Evolutionary conservation across 1,139 yeast genomes (phyloP).

Genomic region (Oligophagozyma castellii): DNA sequence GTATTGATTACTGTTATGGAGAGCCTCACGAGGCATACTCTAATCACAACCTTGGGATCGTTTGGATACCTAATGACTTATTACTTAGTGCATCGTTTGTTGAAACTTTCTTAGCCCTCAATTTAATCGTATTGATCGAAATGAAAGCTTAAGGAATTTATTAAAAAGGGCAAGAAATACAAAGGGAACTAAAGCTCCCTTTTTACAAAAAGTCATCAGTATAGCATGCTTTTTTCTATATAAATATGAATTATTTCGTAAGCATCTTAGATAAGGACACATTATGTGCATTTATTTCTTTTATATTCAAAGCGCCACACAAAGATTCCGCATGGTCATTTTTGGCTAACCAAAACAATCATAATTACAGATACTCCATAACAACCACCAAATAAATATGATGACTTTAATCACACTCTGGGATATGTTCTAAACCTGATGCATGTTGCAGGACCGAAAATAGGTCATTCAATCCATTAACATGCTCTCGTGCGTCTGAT

Average conservation of each 20-base stretch:
- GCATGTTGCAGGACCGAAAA: slow-evolving; percentile 33
- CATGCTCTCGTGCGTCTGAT: slow-evolving; percentile 54
- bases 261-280: not conserved
- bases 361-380: not conserved
- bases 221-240: too few relatives aligned
- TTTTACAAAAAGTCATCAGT: too few relatives aligned
- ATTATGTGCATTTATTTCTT: not conserved
- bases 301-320: not conserved
- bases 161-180: too few relatives aligned
- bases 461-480: slow-evolving; percentile 68
- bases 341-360: not conserved
- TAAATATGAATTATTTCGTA: too few relatives aligned
- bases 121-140: not conserved
- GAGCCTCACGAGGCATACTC: too few relatives aligned
- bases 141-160: not conserved
- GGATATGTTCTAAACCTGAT: not conserved
- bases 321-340: not conserved
- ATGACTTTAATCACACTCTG: not conserved
- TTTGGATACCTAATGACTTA: too few relatives aligned
- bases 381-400: not conserved
- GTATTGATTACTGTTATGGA: not conserved
- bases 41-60: too few relatives aligned
- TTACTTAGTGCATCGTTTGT: not conserved
- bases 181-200: too few relatives aligned
- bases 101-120: not conserved